Conservation (phyloP, 345 rosid genomes). For the Xanthoceras sorbifolium region DNA sequence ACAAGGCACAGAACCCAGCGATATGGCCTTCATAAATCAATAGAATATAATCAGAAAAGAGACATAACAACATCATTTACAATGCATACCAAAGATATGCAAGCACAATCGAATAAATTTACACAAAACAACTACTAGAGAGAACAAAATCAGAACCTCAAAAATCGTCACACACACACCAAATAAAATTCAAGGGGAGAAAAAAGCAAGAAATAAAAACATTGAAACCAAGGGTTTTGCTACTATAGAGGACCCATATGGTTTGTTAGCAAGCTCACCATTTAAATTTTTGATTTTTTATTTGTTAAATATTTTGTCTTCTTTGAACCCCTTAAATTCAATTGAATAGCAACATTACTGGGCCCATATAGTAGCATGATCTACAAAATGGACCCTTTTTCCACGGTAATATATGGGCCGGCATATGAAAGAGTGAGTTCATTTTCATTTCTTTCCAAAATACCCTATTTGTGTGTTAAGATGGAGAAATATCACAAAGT, state of each 20-base stretch:
- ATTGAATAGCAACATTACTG: background rate
- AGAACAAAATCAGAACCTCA: background rate
- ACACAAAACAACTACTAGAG: background rate
- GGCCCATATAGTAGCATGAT: background rate
- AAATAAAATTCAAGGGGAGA: background rate
- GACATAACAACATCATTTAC: background rate
- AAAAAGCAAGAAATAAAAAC: background rate
- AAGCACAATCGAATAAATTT: background rate
- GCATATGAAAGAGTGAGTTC: no score
- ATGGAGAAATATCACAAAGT: no score
- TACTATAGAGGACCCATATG: background rate
- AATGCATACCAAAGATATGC: background rate
- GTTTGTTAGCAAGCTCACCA: background rate
- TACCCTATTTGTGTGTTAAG: no score
- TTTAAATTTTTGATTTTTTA: no score
- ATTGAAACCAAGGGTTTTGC: background rate
- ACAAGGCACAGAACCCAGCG: constrained; percentile 93
- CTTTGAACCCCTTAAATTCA: no score
- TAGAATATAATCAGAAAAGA: constrained; percentile 13
- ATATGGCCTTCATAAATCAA: constrained; percentile 66
- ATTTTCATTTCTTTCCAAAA: no score
- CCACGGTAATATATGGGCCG: no score
- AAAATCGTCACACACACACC: background rate
- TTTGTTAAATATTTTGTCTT: no score
- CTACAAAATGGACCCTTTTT: background rate